phyloP scores from a whole-genome alignment of 1,284 basidiomycete species.

The Ganoderma sinense region DNA sequence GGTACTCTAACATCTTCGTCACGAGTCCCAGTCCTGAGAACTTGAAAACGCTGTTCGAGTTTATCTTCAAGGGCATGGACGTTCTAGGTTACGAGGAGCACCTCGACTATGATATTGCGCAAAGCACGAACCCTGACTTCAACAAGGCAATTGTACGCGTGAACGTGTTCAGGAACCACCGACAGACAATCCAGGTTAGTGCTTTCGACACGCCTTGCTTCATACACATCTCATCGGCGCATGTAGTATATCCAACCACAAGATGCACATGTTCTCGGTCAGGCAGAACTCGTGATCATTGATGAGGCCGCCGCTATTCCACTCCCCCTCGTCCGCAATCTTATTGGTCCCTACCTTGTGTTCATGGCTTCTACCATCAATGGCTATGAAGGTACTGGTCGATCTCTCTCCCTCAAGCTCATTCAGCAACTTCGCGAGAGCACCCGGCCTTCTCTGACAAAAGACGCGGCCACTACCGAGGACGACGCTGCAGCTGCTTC shows the following conservation, averaged over 20 bases:
- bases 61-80: constrained; percentile 97
- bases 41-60: constrained; percentile 97
- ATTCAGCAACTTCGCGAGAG: constrained; percentile 96
- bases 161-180: constrained; percentile 92
- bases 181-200: constrained; percentile 92
- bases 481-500: constrained; percentile 52
- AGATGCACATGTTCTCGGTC: constrained; percentile 96
- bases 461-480: constrained; percentile 59
- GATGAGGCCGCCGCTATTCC: constrained; percentile 99
- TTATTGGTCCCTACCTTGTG: constrained; percentile 97
- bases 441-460: constrained; percentile 75
- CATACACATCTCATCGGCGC: neutral
- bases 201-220: neutral
- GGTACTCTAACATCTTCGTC: constrained; percentile 98
- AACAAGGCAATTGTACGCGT: constrained; percentile 97
- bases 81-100: constrained; percentile 97
- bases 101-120: constrained; percentile 95
- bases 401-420: constrained; percentile 96
- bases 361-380: constrained; percentile 99
- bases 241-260: constrained; percentile 95
- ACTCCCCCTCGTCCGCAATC: constrained; percentile 91
- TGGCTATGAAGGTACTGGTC: constrained; percentile 98
- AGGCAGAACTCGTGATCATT: constrained; percentile 97
- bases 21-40: constrained; percentile 99
- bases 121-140: constrained; percentile 94